Percentiles rank a stretch among this genome's conserved stretches.
These are phyloP conservation scores for Diaporthe sp. DNA, from an alignment of 2,329 filamentous ascomycete genomes.

Conservation along the genomic window DNA sequence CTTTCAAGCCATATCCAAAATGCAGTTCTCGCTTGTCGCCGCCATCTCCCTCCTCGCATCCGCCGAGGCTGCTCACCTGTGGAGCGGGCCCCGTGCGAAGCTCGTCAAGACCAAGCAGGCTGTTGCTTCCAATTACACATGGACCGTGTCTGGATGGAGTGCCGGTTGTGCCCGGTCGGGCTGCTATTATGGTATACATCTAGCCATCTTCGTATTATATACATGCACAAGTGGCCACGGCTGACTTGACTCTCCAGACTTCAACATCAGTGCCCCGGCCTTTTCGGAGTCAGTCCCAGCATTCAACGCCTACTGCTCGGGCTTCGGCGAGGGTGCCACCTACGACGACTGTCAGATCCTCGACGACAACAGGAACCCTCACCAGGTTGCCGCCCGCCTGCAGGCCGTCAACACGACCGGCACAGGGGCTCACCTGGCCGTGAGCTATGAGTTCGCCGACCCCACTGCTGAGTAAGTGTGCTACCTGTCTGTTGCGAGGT, in stretches of 20 bases:
- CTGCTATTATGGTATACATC: conserved; percentile 37
- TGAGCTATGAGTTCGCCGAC: conserved; percentile 39
- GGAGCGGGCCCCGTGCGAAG: conserved; percentile 14
- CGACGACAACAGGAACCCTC: conserved; percentile 6
- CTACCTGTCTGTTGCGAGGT: not conserved
- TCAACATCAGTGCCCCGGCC: conserved; percentile 36
- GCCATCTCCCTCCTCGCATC: conserved; percentile 31
- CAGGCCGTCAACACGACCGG: conserved; percentile 32
- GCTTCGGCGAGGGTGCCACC: conserved; percentile 24
- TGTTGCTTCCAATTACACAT: conserved; percentile 36
- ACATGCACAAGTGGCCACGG: not conserved
- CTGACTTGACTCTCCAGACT: conserved; percentile 17
- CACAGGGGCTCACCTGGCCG: conserved; percentile 34
- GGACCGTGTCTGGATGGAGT: conserved; percentile 38
- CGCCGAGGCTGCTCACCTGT: conserved; percentile 31
- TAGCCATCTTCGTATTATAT: too few species aligned
- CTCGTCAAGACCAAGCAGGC: conserved; percentile 15
- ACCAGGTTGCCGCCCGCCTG: conserved; percentile 34
- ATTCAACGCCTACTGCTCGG: conserved; percentile 34
- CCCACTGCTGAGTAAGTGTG: conserved; percentile 33
- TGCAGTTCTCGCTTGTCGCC: conserved; percentile 38
- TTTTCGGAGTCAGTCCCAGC: conserved; percentile 2
- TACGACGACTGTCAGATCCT: conserved; percentile 30
- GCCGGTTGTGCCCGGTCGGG: conserved; percentile 31
- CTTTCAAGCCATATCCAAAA: conserved; percentile 18